Conservation (phyloP, 1,284 basidiomycete species). For the Pseudozyma sp. region DNA sequence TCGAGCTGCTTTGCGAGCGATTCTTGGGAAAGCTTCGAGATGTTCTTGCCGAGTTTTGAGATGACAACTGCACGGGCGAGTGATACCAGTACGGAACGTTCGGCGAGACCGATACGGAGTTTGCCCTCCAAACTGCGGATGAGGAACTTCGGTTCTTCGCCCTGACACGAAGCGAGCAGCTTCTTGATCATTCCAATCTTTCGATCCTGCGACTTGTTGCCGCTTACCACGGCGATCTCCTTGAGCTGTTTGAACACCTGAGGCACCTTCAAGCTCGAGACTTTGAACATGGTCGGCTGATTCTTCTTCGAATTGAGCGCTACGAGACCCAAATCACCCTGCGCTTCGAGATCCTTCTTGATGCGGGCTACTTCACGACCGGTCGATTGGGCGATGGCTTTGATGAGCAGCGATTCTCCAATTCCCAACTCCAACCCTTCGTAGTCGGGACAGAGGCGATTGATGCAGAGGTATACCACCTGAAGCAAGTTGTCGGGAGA, state of each 20-base stretch:
- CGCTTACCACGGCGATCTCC: constrained; percentile 77
- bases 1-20: constrained; percentile 81
- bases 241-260: constrained; percentile 73
- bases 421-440: constrained; percentile 95
- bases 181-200: constrained; percentile 97
- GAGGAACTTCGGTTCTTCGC: constrained; percentile 91
- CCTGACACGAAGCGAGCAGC: constrained; percentile 88
- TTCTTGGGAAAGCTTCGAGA: constrained; percentile 73
- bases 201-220: constrained; percentile 73
- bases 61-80: constrained; percentile 63
- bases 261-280: constrained; percentile 87
- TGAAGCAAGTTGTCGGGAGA: constrained; percentile 82
- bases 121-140: constrained; percentile 96
- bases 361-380: constrained; percentile 84
- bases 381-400: constrained; percentile 94
- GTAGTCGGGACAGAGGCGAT: constrained; percentile 95
- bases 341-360: constrained; percentile 91
- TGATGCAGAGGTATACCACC: constrained; percentile 95
- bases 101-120: constrained; percentile 94
- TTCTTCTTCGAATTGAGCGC: constrained; percentile 93
- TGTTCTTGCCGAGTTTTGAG: constrained; percentile 72
- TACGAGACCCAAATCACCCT: constrained; percentile 94
- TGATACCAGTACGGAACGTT: constrained; percentile 76
- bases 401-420: constrained; percentile 92
- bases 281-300: constrained; percentile 94